Evolutionary conservation across 139 green algal species (phyloP), one percentile per base, ranked within the genome.

Genomic region (Desmodesmus armatus): DNA sequence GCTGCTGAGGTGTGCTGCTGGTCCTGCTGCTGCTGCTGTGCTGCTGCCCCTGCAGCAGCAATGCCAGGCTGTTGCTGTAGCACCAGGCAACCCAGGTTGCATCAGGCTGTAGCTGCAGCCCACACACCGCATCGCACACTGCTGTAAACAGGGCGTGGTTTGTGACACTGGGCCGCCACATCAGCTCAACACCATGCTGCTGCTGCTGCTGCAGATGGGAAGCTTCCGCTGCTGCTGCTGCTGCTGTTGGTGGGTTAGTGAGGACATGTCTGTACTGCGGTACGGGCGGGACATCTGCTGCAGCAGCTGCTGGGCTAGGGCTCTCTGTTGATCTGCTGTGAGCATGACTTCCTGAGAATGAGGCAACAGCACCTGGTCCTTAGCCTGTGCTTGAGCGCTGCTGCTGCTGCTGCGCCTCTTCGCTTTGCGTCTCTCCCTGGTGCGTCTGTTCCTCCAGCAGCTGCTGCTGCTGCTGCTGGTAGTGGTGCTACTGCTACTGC

Each of bases 391-490:
- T n/a, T n/a, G n/a, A n/a, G 5, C 37, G 29, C 29, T 27, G 9
- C 29, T 49, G 35, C 11, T 73, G 65, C 65, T 40, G 33, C 65
- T 73, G 65, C 65, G 25, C 15, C 65, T 13, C 3, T 40, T 41
- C 13, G 3, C 6, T 27, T n/a, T 73, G 31, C 35, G 37, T 27
- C 65, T 73, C 27, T 6, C 7, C 17, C 62, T 35, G n/a, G n/a
- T 71, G 13, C 29, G 7, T 6, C 62, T 17, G 13, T 37, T 37
- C 9, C 40, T 40, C 31, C 29, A 21, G 25, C 40, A 76, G 35
- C 55, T 75, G 39, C 78, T 66, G 53, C 33, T 77, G 78, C 63
- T 77, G 29, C n/a, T 76, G 3, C 23, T 71, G 43, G 51, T 29
- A 41, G 25, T 58, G 11, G 3, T 76, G 55, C 27, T 39, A 7